Evolutionary conservation across 208 protist genomes (phyloP).

Genomic region (Blastocrithidia nonstop): DNA sequence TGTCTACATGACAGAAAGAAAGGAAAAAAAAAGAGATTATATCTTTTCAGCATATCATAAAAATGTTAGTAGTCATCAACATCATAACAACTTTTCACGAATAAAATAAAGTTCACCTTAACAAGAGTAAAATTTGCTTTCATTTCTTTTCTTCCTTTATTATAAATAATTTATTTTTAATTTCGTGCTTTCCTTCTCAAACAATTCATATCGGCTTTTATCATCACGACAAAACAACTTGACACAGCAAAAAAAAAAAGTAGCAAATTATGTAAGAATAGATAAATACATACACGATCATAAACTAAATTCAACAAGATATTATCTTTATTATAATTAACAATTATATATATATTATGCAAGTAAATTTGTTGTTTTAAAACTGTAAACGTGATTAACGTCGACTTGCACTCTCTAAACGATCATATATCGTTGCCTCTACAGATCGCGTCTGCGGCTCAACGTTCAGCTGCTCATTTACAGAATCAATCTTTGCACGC

Average conservation of each 20-base stretch:
- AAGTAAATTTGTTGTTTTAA: too few relatives aligned
- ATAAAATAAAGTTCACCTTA: background rate
- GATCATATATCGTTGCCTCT: slow-evolving; percentile 56
- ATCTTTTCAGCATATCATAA: background rate
- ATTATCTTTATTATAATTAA: too few relatives aligned
- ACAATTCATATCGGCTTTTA: too few relatives aligned
- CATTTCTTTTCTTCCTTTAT: background rate
- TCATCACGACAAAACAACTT: too few relatives aligned
- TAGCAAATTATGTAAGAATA: too few relatives aligned
- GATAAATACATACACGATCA: too few relatives aligned
- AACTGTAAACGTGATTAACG: too few relatives aligned
- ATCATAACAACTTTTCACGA: background rate
- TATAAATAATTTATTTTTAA: too few relatives aligned
- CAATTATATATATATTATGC: too few relatives aligned
- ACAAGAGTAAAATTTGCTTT: background rate
- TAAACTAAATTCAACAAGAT: too few relatives aligned
- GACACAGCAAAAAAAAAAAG: too few relatives aligned
- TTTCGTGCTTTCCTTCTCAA: too few relatives aligned
- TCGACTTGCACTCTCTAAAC: slow-evolving; percentile 40
- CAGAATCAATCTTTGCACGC: slow-evolving; percentile 84
- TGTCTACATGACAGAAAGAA: slow-evolving; percentile 1
- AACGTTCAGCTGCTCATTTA: slow-evolving; percentile 71
- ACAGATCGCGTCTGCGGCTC: slow-evolving; percentile 58
- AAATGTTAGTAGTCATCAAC: background rate
- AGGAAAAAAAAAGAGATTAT: slow-evolving; percentile 4